Evolutionary conservation across 345 rosid species (phyloP).

Genomic region (Hibiscus mutabilis): DNA sequence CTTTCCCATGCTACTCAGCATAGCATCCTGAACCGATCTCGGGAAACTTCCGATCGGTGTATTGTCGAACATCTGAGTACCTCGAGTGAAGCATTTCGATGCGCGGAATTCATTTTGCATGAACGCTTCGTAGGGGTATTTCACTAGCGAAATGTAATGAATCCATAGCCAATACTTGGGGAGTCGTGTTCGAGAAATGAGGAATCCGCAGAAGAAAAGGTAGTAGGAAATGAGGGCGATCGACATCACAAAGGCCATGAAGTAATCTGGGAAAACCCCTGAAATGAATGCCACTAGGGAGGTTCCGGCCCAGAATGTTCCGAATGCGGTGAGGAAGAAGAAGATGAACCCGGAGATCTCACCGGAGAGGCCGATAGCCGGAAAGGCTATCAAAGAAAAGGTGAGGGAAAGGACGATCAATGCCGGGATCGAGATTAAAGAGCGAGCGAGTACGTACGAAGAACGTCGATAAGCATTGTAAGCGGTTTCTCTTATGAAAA

Average conservation of each 20-base stretch:
- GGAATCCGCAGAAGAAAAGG: slow-evolving; percentile 90
- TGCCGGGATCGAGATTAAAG: slow-evolving; percentile 64
- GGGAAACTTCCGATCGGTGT: slow-evolving; percentile 56
- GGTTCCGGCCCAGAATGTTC: slow-evolving; percentile 92
- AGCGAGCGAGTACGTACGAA: slow-evolving; percentile 82
- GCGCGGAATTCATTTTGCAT: slow-evolving; percentile 59
- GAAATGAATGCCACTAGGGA: slow-evolving; percentile 90
- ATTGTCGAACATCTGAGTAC: slow-evolving; percentile 77
- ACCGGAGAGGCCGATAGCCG: slow-evolving; percentile 17
- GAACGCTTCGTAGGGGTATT: slow-evolving; percentile 73
- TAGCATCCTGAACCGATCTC: slow-evolving; percentile 34
- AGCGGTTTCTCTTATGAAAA: slow-evolving; percentile 95
- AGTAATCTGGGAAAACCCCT: slow-evolving; percentile 49
- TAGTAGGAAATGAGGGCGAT: slow-evolving; percentile 40
- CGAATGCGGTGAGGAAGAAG: slow-evolving; percentile 58
- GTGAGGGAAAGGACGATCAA: slow-evolving; percentile 53
- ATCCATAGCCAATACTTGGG: slow-evolving; percentile 89
- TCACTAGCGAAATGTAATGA: slow-evolving; percentile 78
- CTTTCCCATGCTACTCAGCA: slow-evolving; percentile 52
- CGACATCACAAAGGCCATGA: too few relatives aligned
- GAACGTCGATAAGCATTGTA: slow-evolving; percentile 88
- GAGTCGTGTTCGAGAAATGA: slow-evolving; percentile 68
- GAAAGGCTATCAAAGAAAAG: slow-evolving; percentile 19
- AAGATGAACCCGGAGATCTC: slow-evolving; percentile 64
- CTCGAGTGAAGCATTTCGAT: slow-evolving; percentile 66